Conservation (phyloP, 768 basidiomycete genomes). For the Hygrocybe punicea region DNA sequence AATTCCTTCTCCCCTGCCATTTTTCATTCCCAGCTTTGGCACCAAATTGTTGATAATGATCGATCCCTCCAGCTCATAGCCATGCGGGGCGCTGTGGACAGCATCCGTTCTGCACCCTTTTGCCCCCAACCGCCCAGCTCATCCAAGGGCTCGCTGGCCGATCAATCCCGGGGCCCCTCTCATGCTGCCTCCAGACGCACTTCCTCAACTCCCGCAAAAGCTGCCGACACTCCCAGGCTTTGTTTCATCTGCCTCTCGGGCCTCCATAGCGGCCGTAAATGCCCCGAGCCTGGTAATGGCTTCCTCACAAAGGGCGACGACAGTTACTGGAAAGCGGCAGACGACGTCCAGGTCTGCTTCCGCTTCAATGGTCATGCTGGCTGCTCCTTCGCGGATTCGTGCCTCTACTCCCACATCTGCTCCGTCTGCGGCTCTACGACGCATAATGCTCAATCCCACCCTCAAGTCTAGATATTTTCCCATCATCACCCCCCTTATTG, state of each 20-base stretch:
- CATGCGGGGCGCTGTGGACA: neutral
- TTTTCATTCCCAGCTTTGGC: neutral
- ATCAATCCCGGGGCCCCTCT: neutral
- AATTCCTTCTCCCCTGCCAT: neutral
- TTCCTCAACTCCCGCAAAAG: neutral
- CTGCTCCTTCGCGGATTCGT: neutral
- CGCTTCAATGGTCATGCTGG: neutral
- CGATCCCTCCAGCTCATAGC: neutral
- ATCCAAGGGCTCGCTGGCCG: neutral
- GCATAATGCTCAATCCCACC: constrained; percentile 9
- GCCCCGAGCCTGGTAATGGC: neutral
- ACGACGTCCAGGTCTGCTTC: neutral
- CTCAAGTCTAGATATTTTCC: constrained; percentile 7
- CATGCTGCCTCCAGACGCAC: neutral
- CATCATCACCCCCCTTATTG: constrained; percentile 17
- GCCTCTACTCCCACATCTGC: constrained; percentile 10
- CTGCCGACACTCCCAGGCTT: neutral
- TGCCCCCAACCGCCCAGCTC: neutral
- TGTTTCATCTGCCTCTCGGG: neutral
- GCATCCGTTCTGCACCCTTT: neutral
- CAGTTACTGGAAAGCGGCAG: neutral
- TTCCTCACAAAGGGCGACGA: neutral
- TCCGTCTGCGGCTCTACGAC: constrained; percentile 10
- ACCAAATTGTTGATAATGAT: neutral
- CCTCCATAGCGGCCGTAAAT: neutral